These are phyloP conservation scores for Lolium perenne DNA, from an alignment of 176 grass and related monocot species.

Conservation along the genomic window DNA sequence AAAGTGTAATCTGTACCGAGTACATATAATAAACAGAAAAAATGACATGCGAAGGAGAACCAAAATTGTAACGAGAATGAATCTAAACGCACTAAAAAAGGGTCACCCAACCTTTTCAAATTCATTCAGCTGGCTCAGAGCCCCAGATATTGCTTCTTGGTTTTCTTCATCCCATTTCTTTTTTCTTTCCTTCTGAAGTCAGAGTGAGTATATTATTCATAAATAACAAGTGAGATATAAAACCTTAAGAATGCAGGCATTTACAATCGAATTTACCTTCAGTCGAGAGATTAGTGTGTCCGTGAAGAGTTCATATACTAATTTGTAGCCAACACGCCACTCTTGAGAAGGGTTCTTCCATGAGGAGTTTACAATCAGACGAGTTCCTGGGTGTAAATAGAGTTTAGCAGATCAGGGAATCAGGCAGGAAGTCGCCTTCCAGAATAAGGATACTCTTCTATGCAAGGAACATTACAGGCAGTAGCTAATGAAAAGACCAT, in stretches of 20 bases:
- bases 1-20: constrained; percentile 24
- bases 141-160: constrained; percentile 92
- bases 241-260: constrained; percentile 30
- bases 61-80: constrained; percentile 2
- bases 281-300: constrained; percentile 75
- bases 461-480: constrained; percentile 7
- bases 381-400: constrained; percentile 58
- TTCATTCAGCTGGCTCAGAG: constrained; percentile 86
- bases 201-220: constrained; percentile 29
- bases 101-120: constrained; percentile 84
- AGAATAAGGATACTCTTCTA: constrained; percentile 17
- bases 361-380: constrained; percentile 73
- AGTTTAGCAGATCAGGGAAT: constrained; percentile 32
- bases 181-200: constrained; percentile 84
- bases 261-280: constrained; percentile 67
- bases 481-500: neutral
- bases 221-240: constrained; percentile 36
- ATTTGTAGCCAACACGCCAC: constrained; percentile 95
- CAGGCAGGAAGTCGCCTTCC: constrained; percentile 14
- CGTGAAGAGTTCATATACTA: constrained; percentile 96
- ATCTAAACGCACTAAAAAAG: neutral
- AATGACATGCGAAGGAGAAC: neutral
- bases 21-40: constrained; percentile 29
- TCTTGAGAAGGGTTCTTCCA: constrained; percentile 98
- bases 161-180: constrained; percentile 97